These are phyloP conservation scores for Cryptococcus amylolentus DNA, from an alignment of 1,284 basidiomycete genomes.

Conservation along the genomic window DNA sequence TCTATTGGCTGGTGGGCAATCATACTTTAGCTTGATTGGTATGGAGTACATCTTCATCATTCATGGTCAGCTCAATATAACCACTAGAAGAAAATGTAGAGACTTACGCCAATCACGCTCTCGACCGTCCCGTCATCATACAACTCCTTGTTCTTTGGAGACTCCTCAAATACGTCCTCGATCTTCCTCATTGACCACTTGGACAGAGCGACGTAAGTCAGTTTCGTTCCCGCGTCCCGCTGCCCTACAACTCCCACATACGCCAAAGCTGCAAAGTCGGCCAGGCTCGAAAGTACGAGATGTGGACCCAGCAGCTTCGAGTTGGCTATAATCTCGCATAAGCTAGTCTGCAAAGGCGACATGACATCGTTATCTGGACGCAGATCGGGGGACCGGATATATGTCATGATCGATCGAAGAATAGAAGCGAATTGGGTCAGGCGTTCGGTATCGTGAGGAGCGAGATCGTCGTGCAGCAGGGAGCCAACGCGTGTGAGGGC, in stretches of 20 bases:
- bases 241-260: conserved; percentile 70
- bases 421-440: conserved; percentile 68
- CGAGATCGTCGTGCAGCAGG: conserved; percentile 29
- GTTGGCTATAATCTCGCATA: conserved; percentile 63
- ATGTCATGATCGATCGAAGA: conserved; percentile 76
- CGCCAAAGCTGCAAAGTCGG: conserved; percentile 78
- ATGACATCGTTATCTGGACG: conserved; percentile 79
- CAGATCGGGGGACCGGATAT: conserved; percentile 77
- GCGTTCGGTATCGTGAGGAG: conserved; percentile 60
- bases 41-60: conserved; percentile 70
- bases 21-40: conserved; percentile 90
- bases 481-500: conserved; percentile 49
- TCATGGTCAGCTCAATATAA: not conserved
- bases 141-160: conserved; percentile 53
- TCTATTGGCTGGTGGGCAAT: conserved; percentile 81
- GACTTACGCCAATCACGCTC: conserved; percentile 68
- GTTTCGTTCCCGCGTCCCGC: conserved; percentile 52
- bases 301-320: conserved; percentile 60
- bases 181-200: conserved; percentile 83
- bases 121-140: conserved; percentile 81
- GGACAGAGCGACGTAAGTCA: conserved; percentile 81
- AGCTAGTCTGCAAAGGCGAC: conserved; percentile 73
- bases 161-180: conserved; percentile 60
- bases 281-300: conserved; percentile 72
- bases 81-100: not conserved